phyloP scores from a whole-genome alignment of 805 yeast species.

The Sugiyamaella marilandica region DNA sequence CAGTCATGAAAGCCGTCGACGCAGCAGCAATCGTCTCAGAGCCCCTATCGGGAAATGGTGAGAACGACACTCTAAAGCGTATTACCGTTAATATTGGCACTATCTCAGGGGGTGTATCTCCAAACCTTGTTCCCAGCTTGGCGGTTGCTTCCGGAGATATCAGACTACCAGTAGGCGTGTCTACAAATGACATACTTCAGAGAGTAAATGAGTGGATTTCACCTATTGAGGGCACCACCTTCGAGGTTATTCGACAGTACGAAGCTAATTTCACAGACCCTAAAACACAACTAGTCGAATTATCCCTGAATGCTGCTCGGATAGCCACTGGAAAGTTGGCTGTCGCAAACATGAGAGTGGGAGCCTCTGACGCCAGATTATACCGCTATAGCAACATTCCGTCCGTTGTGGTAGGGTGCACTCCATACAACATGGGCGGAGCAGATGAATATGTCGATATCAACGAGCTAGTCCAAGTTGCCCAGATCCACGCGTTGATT shows the following conservation, averaged over 20 bases:
- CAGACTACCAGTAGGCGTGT: not conserved
- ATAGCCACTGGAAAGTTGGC: not conserved
- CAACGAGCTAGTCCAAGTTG: not conserved
- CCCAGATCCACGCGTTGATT: not conserved
- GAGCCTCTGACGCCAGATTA: not conserved
- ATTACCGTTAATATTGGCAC: constrained; percentile 1
- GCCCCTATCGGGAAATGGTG: not conserved
- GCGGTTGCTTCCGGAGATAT: not conserved
- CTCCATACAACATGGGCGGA: constrained; percentile 1
- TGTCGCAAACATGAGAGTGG: not conserved
- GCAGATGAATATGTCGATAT: not conserved
- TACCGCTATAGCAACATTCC: not conserved
- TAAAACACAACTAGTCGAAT: not conserved
- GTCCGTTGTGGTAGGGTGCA: not conserved
- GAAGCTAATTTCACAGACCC: not conserved
- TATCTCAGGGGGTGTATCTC: not conserved
- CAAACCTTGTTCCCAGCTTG: not conserved
- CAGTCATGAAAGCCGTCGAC: not conserved
- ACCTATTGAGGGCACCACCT: not conserved
- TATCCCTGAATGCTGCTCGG: not conserved
- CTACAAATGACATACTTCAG: not conserved
- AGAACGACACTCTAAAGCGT: not conserved
- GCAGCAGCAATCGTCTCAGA: not conserved
- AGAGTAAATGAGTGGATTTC: not conserved
- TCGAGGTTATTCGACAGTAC: not conserved